Evolutionary conservation across 768 basidiomycete species (phyloP).

Genomic region (Xerocomus brunneocitrinus): DNA sequence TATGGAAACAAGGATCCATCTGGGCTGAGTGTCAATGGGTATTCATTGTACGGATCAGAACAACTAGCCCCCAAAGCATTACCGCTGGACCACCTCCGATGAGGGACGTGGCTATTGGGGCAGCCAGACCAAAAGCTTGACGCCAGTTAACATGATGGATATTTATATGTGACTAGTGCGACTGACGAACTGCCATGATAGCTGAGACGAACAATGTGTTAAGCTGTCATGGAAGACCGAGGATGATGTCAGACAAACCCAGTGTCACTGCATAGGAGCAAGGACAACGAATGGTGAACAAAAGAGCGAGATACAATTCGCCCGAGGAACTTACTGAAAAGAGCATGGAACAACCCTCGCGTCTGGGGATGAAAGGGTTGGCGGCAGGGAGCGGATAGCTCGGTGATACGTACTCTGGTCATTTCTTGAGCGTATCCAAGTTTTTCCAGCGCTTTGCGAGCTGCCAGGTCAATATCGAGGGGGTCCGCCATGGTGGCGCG

Average conservation of each 20-base stretch:
- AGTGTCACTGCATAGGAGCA: conserved; percentile 39
- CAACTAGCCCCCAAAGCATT: conserved; percentile 54
- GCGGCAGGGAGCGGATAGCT: neutral
- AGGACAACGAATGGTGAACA: neutral
- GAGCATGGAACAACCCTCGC: conserved; percentile 47
- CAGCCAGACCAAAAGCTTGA: conserved; percentile 51
- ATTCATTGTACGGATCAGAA: neutral
- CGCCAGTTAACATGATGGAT: conserved; percentile 1
- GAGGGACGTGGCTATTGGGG: conserved; percentile 53
- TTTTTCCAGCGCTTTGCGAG: conserved; percentile 40
- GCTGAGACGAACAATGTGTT: conserved; percentile 30
- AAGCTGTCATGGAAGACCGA: neutral
- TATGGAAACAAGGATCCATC: conserved; percentile 49
- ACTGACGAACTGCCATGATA: conserved; percentile 60
- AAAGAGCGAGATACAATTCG: neutral
- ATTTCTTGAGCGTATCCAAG: conserved; percentile 56
- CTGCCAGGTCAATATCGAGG: conserved; percentile 21
- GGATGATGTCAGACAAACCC: conserved; percentile 28
- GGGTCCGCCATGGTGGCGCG: conserved; percentile 10
- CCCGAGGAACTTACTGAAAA: conserved; percentile 43
- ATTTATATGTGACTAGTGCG: neutral
- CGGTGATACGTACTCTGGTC: conserved; percentile 36
- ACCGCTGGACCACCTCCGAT: conserved; percentile 52
- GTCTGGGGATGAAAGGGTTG: conserved; percentile 28
- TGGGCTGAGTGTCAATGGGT: conserved; percentile 12